phyloP scores from a whole-genome alignment of 768 basidiomycete genomes.

The Boletus patriciae region DNA sequence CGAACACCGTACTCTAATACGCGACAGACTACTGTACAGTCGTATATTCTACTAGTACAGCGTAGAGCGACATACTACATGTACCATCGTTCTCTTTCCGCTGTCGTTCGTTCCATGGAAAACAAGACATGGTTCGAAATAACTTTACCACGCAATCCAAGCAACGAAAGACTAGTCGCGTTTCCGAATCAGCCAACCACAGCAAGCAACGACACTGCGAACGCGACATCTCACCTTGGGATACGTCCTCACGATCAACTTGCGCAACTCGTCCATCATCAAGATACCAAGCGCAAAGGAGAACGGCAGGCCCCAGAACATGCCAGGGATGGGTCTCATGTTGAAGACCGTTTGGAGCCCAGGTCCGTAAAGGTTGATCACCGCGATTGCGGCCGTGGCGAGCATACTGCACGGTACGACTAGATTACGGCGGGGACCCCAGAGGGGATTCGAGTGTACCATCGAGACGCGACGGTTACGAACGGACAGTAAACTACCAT shows the following conservation, averaged over 20 bases:
- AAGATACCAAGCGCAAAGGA: slow-evolving; percentile 43
- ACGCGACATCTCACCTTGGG: slow-evolving; percentile 35
- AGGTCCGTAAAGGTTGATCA: slow-evolving; percentile 38
- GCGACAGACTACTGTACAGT: too few species aligned
- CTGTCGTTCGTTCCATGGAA: not conserved
- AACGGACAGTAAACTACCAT: slow-evolving; percentile 24
- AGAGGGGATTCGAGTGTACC: slow-evolving; percentile 29
- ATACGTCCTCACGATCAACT: slow-evolving; percentile 45
- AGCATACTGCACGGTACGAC: slow-evolving; percentile 35
- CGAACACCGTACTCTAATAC: too few species aligned
- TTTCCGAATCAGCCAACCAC: not conserved
- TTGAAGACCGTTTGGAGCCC: slow-evolving; percentile 25
- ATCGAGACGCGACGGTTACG: slow-evolving; percentile 34
- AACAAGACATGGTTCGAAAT: not conserved
- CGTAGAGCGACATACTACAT: too few species aligned
- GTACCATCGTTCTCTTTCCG: too few species aligned
- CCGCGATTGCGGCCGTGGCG: slow-evolving; percentile 31
- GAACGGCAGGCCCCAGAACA: slow-evolving; percentile 48
- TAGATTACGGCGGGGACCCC: slow-evolving; percentile 40
- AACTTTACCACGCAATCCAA: slow-evolving; percentile 23
- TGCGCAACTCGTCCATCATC: slow-evolving; percentile 46
- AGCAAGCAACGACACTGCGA: too few species aligned
- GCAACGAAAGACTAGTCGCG: slow-evolving; percentile 22
- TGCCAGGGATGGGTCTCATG: slow-evolving; percentile 42
- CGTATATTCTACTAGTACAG: too few species aligned